phyloP scores from a whole-genome alignment of 2,329 filamentous ascomycete species.

The Fusarium chuoi region DNA sequence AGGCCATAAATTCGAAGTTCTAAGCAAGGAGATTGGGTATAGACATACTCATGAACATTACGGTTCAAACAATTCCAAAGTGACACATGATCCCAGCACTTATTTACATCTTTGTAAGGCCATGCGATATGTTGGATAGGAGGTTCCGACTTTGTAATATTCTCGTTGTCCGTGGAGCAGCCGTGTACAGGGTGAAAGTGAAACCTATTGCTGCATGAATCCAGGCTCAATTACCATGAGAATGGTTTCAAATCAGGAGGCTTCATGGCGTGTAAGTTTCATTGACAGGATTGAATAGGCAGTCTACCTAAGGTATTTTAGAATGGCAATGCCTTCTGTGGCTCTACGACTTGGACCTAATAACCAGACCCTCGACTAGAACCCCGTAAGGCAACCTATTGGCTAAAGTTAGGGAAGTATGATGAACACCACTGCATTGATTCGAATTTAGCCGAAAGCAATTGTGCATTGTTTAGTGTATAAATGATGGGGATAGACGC shows the following conservation, averaged over 20 bases:
- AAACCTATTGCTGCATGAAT: neutral
- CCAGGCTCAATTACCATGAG: neutral
- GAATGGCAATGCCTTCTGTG: neutral
- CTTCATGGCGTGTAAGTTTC: neutral
- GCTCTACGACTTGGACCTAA: neutral
- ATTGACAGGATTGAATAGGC: neutral
- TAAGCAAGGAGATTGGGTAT: neutral
- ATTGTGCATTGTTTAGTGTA: neutral
- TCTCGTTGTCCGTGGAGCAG: neutral
- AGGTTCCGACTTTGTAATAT: neutral
- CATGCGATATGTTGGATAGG: neutral
- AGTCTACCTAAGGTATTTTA: neutral
- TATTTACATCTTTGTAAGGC: neutral
- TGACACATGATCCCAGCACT: neutral
- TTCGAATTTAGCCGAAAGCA: neutral
- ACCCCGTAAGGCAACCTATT: neutral
- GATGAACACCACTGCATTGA: neutral
- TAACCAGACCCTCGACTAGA: neutral
- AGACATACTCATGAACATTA: neutral
- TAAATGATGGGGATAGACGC: neutral
- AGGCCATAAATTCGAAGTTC: neutral
- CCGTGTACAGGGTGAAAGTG: neutral
- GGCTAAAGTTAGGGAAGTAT: neutral
- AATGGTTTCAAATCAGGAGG: neutral
- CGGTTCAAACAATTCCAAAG: neutral